phyloP scores from a whole-genome alignment of 495 filamentous ascomycete genomes.

The Astrocystis sublimbata region DNA sequence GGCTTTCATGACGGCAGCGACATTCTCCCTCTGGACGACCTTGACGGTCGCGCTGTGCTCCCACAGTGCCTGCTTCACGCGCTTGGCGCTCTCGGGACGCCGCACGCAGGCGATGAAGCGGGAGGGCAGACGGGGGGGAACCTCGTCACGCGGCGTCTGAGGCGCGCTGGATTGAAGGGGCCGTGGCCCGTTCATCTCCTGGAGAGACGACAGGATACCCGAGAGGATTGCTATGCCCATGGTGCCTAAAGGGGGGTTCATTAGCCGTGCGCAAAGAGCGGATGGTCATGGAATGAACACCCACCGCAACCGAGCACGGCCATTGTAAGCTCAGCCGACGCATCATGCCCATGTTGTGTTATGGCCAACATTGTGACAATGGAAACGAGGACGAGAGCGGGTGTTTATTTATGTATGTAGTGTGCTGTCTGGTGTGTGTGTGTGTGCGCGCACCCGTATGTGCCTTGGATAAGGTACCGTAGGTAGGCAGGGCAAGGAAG shows the following conservation, averaged over 20 bases:
- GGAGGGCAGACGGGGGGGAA: slow-evolving; percentile 60
- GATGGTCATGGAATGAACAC: slow-evolving; percentile 22
- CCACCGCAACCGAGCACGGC: slow-evolving; percentile 73
- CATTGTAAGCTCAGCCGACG: slow-evolving; percentile 61
- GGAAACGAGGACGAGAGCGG: too few species aligned
- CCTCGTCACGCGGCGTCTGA: slow-evolving; percentile 52
- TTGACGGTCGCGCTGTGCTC: slow-evolving; percentile 48
- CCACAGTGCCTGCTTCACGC: slow-evolving; percentile 60
- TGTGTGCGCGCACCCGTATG: background rate
- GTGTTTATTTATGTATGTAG: too few species aligned
- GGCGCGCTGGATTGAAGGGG: slow-evolving; percentile 44
- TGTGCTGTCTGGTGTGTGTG: background rate
- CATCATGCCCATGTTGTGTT: slow-evolving; percentile 34
- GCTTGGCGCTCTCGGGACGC: slow-evolving; percentile 60
- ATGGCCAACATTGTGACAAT: slow-evolving; percentile 37
- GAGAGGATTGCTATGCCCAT: slow-evolving; percentile 84
- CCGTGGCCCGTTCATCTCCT: slow-evolving; percentile 41
- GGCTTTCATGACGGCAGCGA: slow-evolving; percentile 56
- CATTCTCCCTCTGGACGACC: slow-evolving; percentile 56
- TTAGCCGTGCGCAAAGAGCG: slow-evolving; percentile 11
- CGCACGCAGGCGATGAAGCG: slow-evolving; percentile 78
- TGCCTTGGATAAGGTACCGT: too few species aligned
- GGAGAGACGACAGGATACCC: slow-evolving; percentile 70
- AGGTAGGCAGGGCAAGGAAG: too few species aligned
- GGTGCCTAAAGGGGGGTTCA: slow-evolving; percentile 54